These are phyloP conservation scores for Thalassiosira profunda DNA, from an alignment of 108 stramenopile genomes.

Conservation along the genomic window DNA sequence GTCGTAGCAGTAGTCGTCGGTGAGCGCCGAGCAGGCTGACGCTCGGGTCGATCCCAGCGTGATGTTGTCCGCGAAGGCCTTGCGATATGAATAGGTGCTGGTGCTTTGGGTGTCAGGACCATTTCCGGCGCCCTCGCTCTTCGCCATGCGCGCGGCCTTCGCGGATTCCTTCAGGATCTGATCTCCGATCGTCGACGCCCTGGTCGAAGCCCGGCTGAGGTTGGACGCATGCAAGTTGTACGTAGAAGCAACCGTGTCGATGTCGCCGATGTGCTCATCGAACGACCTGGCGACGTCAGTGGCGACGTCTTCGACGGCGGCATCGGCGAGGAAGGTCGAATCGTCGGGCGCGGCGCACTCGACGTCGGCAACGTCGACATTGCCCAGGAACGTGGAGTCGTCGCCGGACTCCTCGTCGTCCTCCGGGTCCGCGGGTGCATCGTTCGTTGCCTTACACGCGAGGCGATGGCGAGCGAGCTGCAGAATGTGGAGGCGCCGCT, in stretches of 20 bases:
- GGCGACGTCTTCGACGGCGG: slow-evolving; percentile 8
- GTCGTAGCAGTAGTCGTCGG: slow-evolving; percentile 14
- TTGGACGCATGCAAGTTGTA: slow-evolving; percentile 18
- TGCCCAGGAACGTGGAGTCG: neutral
- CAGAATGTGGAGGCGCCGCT: neutral
- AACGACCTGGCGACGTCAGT: neutral
- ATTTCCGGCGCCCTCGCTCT: neutral
- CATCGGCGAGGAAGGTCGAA: slow-evolving; percentile 20
- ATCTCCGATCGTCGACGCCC: slow-evolving; percentile 8
- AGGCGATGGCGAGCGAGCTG: slow-evolving; percentile 5
- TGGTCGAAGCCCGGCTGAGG: slow-evolving; percentile 17
- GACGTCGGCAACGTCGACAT: neutral
- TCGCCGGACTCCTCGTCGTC: neutral
- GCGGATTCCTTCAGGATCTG: slow-evolving; percentile 5
- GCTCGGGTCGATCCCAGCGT: slow-evolving; percentile 14
- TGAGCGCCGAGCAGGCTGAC: slow-evolving; percentile 19
- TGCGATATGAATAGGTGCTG: slow-evolving; percentile 16
- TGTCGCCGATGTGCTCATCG: neutral
- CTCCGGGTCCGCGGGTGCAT: neutral
- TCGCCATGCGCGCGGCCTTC: neutral
- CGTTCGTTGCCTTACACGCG: neutral
- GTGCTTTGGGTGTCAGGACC: slow-evolving; percentile 9
- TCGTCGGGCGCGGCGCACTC: slow-evolving; percentile 4
- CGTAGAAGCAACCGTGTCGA: neutral
- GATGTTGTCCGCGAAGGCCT: slow-evolving; percentile 17